Evolutionary conservation across 192 early-diverging fungal species (phyloP), one percentile per base, ranked within the genome.

Genomic region (Backusella circina): DNA sequence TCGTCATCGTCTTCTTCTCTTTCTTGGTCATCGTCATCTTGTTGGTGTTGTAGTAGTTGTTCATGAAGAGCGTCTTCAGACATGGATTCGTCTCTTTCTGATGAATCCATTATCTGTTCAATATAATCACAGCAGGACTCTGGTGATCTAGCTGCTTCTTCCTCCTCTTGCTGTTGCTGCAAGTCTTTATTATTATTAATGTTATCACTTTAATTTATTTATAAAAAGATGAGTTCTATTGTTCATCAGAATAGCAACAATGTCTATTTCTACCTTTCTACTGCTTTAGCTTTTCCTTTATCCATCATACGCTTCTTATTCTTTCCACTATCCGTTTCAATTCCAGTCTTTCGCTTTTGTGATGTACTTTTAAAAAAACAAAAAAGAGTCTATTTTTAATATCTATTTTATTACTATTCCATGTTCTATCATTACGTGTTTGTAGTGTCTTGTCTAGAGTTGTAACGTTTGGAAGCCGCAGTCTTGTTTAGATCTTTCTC

Each of bases 11-110:
- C 70, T 6, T 73, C 69, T 15, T 70, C 65, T 33, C 73, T 71
- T 37, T 83, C 80, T 10, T 84, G 77, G 5, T 67, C 50, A 8
- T 84, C 83, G 2, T 75, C 77, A 33, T 84, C 82, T 30, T 75
- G 37, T 18, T 70, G 44, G 10, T 65, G 44, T 10, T 76, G 28
- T 9, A 73, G 74, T 13, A 69, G 68, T 21, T 84, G 70, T 28
- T 75, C 75, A 9, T 72, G n/a, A n/a, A n/a, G n/a, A n/a, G n/a
- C 13, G 8, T 12, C 28, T 28, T 61, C 54, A 12, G 54, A 61
- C 54, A 61, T 61, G n/a, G 10, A 9, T 28, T 61, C 54, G 54
- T 61, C 54, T 61, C 26, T 61, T 61, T 61, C 54, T 23, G 54
- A 30, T 26, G 54, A 12, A 28, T 61, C 69, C 21, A 50, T 50